These are phyloP conservation scores for Silene uniflora DNA, from an alignment of 148 eudicot species.

Conservation along the genomic window DNA sequence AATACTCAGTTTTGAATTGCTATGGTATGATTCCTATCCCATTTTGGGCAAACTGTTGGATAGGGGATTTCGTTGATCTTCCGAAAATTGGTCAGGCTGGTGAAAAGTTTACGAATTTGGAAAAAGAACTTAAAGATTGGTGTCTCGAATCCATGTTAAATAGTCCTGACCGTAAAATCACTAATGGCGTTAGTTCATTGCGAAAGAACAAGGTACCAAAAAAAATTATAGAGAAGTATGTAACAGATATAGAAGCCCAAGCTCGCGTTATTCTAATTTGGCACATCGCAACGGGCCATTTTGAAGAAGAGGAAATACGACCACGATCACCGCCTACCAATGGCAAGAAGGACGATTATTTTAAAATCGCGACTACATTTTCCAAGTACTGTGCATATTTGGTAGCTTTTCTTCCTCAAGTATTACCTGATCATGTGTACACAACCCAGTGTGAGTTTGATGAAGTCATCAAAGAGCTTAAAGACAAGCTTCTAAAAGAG, in stretches of 20 bases:
- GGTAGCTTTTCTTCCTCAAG: conserved; percentile 2
- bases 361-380: background rate
- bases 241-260: background rate
- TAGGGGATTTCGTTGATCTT: background rate
- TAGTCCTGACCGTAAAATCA: background rate
- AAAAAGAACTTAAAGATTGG: background rate
- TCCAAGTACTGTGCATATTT: conserved; percentile 11
- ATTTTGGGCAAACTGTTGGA: conserved; percentile 5
- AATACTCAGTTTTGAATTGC: background rate
- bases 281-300: conserved; percentile 3
- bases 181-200: background rate
- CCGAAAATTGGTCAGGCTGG: conserved; percentile 12
- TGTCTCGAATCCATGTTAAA: background rate
- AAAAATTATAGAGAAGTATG: background rate
- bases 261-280: conserved; percentile 15
- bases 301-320: background rate
- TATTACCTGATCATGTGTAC: conserved; percentile 9
- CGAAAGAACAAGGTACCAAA: background rate
- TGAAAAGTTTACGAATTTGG: background rate
- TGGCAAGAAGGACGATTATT: too few relatives aligned
- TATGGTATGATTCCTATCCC: background rate
- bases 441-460: conserved; percentile 17
- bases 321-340: too few relatives aligned
- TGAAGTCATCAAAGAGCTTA: background rate
- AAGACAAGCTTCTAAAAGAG: background rate